Evolutionary conservation across 441 rosid genomes (phyloP), one percentile per base, ranked within the genome.

Genomic region (Erysimum cheiri): DNA sequence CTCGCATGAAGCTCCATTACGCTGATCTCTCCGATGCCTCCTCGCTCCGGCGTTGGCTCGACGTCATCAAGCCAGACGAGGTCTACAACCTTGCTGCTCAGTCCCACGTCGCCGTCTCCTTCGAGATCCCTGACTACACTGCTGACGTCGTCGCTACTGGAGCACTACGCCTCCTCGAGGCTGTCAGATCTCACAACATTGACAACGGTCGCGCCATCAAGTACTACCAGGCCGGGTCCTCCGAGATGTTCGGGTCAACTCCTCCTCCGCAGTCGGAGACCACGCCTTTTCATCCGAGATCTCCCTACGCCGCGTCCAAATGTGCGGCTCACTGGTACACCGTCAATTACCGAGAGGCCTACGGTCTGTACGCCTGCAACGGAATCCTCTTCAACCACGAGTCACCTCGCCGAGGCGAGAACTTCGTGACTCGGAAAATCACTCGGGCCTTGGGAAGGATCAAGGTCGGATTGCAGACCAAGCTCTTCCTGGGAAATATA

Each of bases 241-340:
- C 93, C 0, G 96, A 89, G 64, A 89, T 91, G 97, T 89, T 91
- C 64, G 97, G 97, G 31, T 77, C 97, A 14, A 91, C 93, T 1
- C 89, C 92, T 5, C 97, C 97, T 17, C 92, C 96, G 0, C 89
- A 91, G 54, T 79, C 82, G 0, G 96, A 91, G 60, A 47, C 81
- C 8, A 58, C 93, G 2, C 92, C 92, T 0, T 91, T 91, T 67
- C 97, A 91, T 33, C 97, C 97, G 0, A 81, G 93, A 80, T 91
- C 96, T 44, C 97, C 96, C 3, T 89, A 89, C 67, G 93, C 93
- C 0, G 92, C 83, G 0, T 85, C 93, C 35, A 91, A 91, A 73
- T 81, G 84, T 69, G 96, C 96, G 2, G 93, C 93, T 26, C 96
- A 87, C 64, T 91, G 96, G 97, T 91, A 91, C 82, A 87, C 95